Base-by-base conservation (phyloP, 2,329 filamentous ascomycete species). In the Pseudocercospora fijiensis region DNA sequence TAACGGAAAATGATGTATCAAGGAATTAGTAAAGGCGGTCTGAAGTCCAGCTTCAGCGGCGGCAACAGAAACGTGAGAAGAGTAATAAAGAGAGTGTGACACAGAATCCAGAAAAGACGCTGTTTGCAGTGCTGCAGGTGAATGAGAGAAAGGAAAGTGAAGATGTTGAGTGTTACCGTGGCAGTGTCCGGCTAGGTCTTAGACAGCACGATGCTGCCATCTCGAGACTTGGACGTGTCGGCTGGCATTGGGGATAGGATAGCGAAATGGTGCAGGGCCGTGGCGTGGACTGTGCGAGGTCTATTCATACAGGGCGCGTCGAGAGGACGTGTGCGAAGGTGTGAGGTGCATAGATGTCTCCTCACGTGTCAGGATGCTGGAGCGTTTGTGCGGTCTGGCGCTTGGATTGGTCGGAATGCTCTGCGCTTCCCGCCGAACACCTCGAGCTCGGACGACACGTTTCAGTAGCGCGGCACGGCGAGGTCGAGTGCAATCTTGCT, bases 31-130 rank as follows among this genome's bases (percentile, higher is more conserved):
- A 37, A 37, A 57, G 60, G 64, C 28, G 61, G 66, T 57, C 37
- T 55, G 70, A 71, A 72, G 71, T 67, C 70, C 70, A 67, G 70
- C 70, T 72, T 67, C 70, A 65, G 65, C 61, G 24, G 47, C 47
- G 62, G 59, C 45, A 65, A 65, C 60, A 62, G 59, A 58, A 56
- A 64, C 59, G 45, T 43, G 52, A 57, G 45, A 24, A 64, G 52
- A 37, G 55, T 43, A 63, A 60, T 43, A 63, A 60, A 58, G 59
- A 66, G 52, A 45, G 58, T 64, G 65, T 64, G 63, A 63, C 61
- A 62, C 57, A 63, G 64, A 24, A 33, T 53, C 41, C 65, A 58
- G 22, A 53, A 58, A 51, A 62, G 61, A 60, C 28, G 62, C 28
- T 45, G 47, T 57, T 18, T 20, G 27, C 52, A 26, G 27, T 33